Conservation (phyloP, 2,329 filamentous ascomycete genomes). For the Thielaviopsis euricoi region DNA sequence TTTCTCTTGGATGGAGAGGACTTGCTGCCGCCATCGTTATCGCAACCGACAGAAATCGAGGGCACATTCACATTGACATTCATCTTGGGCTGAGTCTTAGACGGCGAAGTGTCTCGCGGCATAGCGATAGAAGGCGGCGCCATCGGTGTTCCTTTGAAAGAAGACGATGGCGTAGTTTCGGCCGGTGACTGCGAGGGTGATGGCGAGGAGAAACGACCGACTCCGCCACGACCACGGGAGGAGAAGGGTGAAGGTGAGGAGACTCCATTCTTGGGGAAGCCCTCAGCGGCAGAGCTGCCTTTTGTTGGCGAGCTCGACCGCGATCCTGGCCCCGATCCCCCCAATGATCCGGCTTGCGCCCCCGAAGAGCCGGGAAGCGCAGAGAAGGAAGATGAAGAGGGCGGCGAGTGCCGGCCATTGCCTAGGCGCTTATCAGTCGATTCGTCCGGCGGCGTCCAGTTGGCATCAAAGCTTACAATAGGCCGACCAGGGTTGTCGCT, state of each 20-base stretch:
- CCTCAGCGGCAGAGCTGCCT: neutral
- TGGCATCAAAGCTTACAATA: slow-evolving; percentile 89
- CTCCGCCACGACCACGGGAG: neutral
- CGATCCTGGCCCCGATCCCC: neutral
- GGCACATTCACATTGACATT: neutral
- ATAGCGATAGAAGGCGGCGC: slow-evolving; percentile 37
- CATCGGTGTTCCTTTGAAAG: slow-evolving; percentile 14
- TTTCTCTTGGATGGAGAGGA: neutral
- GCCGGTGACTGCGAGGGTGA: neutral
- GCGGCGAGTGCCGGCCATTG: slow-evolving; percentile 10
- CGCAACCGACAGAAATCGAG: slow-evolving; percentile 5
- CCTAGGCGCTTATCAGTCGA: slow-evolving; percentile 46
- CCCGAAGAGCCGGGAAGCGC: neutral
- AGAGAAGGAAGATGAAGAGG: slow-evolving; percentile 9
- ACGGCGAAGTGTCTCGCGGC: slow-evolving; percentile 29
- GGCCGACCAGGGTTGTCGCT: slow-evolving; percentile 80
- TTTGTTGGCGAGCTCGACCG: neutral
- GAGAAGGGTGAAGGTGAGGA: neutral
- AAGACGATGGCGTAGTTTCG: neutral
- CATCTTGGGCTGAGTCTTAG: slow-evolving; percentile 2
- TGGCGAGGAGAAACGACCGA: neutral
- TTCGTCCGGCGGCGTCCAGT: slow-evolving; percentile 60
- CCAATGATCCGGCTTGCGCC: neutral
- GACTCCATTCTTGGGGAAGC: neutral
- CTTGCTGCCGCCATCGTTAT: neutral